A percentile compares a stretch with the other conserved stretches of the same genome.
Evolutionary conservation across 2,329 filamentous ascomycete species (phyloP).

Genomic region (Colletotrichum higginsianum): DNA sequence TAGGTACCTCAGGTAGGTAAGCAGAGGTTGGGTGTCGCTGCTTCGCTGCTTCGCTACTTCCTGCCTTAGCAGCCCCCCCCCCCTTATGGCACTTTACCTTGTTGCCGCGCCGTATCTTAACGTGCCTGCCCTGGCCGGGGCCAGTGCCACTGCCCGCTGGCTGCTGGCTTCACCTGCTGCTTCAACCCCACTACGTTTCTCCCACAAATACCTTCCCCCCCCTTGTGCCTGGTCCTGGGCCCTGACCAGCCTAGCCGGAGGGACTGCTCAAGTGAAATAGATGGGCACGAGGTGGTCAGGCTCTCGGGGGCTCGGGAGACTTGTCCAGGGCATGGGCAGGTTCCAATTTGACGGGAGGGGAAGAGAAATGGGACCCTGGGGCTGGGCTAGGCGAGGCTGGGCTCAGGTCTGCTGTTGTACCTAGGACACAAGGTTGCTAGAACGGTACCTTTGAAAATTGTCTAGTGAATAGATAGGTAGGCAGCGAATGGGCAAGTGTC

Average conservation of each 20-base stretch:
- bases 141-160: conserved; percentile 26
- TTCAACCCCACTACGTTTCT: conserved; percentile 35
- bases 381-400: conserved; percentile 32
- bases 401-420: conserved; percentile 10
- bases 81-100: conserved; percentile 4
- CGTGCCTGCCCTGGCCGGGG: conserved; percentile 9
- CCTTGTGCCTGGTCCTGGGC: conserved; percentile 3
- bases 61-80: conserved; percentile 3
- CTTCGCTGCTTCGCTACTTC: conserved; percentile 16
- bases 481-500: not conserved
- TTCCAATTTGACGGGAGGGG: conserved; percentile 41
- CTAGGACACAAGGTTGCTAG: conserved; percentile 20
- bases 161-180: conserved; percentile 37
- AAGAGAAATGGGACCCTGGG: conserved; percentile 34
- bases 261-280: conserved; percentile 20
- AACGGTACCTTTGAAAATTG: conserved; percentile 20
- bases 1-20: not conserved
- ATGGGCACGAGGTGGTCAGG: conserved; percentile 24
- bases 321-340: conserved; percentile 31
- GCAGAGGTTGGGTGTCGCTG: conserved; percentile 22
- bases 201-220: conserved; percentile 2
- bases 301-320: conserved; percentile 38
- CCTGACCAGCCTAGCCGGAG: too few species aligned
- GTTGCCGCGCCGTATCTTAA: conserved; percentile 10
- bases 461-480: not conserved